Evolutionary conservation across 1,139 yeast species (phyloP).

Genomic region (Sugiyamaella grinbergsii): DNA sequence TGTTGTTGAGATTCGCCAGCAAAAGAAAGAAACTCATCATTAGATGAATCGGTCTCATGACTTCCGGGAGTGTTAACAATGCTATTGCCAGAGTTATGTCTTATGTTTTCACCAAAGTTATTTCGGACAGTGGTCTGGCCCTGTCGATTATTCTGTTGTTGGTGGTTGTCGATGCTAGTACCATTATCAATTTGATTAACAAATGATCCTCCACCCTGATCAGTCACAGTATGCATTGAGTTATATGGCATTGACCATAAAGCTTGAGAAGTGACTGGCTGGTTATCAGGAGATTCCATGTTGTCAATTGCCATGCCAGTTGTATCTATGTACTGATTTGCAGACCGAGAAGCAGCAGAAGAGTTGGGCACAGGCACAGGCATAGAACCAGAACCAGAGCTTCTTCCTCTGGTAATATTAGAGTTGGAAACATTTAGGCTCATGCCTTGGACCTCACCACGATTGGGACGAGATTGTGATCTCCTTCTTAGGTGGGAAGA

Average conservation of each 20-base stretch:
- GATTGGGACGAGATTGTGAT: constrained; percentile 3
- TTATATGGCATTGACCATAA: constrained; percentile 17
- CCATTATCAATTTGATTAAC: background rate
- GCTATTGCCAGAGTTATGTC: constrained; percentile 1
- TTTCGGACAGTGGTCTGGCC: background rate
- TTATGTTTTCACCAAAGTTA: background rate
- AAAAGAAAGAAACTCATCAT: constrained; percentile 29
- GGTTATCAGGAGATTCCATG: constrained; percentile 4
- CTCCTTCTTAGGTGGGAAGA: constrained; percentile 9
- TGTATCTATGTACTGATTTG: constrained; percentile 7
- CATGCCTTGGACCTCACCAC: background rate
- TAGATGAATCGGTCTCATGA: constrained; percentile 16
- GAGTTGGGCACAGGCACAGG: too few species aligned
- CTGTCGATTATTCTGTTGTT: too few species aligned
- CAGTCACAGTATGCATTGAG: constrained; percentile 6
- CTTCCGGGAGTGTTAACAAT: constrained; percentile 7
- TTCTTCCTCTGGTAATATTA: background rate
- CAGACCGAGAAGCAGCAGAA: background rate
- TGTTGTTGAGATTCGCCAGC: constrained; percentile 36
- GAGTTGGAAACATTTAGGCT: background rate
- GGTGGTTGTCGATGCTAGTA: too few species aligned
- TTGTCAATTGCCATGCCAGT: constrained; percentile 1
- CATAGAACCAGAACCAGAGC: background rate
- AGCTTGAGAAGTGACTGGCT: constrained; percentile 20
- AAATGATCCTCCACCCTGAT: background rate